Conservation (phyloP, 2,329 filamentous ascomycete species). For the Ceratocystis papillata region DNA sequence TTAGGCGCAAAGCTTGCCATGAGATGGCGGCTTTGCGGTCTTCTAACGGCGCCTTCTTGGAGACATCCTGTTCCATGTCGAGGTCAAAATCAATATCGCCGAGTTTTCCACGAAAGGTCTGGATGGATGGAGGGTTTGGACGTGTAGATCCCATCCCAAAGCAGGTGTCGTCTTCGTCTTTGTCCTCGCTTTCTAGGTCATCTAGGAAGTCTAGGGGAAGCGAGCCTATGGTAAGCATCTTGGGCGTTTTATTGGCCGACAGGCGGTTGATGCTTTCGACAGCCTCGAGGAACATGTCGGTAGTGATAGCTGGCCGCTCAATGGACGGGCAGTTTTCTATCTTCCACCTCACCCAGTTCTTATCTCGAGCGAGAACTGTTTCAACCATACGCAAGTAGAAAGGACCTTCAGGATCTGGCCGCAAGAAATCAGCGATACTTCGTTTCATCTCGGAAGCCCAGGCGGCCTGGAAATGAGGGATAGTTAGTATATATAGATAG, state of each 20-base stretch:
- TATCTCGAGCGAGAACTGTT: constrained; percentile 87
- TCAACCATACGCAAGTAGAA: constrained; percentile 97
- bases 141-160: neutral
- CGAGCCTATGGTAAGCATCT: constrained; percentile 57
- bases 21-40: constrained; percentile 77
- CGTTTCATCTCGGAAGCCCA: constrained; percentile 75
- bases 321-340: constrained; percentile 86
- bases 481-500: constrained; percentile 19
- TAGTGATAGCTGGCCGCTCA: constrained; percentile 59
- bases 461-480: constrained; percentile 42
- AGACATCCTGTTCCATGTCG: constrained; percentile 60
- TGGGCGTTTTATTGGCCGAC: constrained; percentile 60
- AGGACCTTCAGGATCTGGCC: constrained; percentile 68
- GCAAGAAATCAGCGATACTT: constrained; percentile 71
- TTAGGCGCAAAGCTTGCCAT: constrained; percentile 79
- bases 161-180: constrained; percentile 32
- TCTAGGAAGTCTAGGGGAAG: constrained; percentile 69
- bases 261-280: constrained; percentile 54
- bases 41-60: constrained; percentile 44
- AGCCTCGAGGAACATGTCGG: constrained; percentile 58
- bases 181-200: constrained; percentile 40
- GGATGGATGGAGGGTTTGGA: neutral
- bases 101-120: constrained; percentile 58
- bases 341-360: constrained; percentile 99
- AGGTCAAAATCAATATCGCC: constrained; percentile 75